Evolutionary conservation across 2,329 filamentous ascomycete genomes (phyloP), one percentile per base, ranked within the genome.

Genomic region (Moelleriella libera): DNA sequence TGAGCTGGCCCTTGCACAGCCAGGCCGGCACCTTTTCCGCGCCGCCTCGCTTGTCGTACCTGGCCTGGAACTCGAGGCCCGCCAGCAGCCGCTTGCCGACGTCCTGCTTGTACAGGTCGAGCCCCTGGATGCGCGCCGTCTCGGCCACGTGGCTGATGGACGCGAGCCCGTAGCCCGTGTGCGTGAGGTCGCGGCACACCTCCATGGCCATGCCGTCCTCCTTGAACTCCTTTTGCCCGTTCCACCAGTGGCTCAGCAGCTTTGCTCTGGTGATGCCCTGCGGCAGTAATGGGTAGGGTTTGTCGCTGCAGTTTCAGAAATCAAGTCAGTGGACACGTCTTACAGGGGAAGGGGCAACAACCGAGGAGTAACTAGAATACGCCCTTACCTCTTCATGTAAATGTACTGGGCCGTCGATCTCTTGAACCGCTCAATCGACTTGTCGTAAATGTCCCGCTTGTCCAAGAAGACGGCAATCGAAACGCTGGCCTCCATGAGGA

Each of bases 131-230:
- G 2, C 51, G 48, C 4, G 53, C 51, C 3, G 56, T 58, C 51
- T 59, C 56, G 5, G 55, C 53, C 5, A 59, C 50, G 43, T 60
- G 57, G 4, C 54, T 47, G 42, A 60, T 57, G 6, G 55, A 58
- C 2, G 55, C 48, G 21, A 60, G 43, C 9, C 52, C 52, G 43
- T 57, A 58, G 2, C 57, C 54, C 2, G 56, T 60, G 45, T 59
- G 57, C n/a, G 51, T 51, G 21, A 57, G 50, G 45, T 59, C 57
- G 40, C 57, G 54, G 43, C 57, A 59, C 12, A 56, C 58, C 42
- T 59, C 57, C 48, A 58, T 56, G 3, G 51, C 48, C 31, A 55
- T 45, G 12, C 57, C 54, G 43, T 50, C 50, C 28, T 44, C 49
- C 10, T 46, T 46, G 40, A 53, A 55, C 9, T 29, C 44, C 30